Evolutionary conservation across 805 yeast genomes (phyloP).

Genomic region (Candida easanensis): DNA sequence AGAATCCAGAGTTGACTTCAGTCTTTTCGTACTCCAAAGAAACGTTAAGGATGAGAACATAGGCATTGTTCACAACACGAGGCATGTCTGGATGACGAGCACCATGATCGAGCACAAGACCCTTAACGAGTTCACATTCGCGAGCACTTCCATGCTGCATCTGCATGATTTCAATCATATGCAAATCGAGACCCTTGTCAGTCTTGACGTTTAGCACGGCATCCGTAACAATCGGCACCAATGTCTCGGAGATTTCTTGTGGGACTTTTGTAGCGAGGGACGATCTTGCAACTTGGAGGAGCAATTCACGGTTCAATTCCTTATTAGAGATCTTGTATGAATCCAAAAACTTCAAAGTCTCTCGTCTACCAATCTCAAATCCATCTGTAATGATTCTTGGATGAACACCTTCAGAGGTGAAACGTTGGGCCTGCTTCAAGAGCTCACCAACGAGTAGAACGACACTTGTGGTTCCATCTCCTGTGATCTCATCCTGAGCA

Average conservation of each 20-base stretch:
- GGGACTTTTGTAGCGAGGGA: constrained; percentile 86
- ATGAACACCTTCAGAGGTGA: constrained; percentile 89
- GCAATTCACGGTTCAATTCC: constrained; percentile 76
- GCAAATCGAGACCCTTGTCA: constrained; percentile 69
- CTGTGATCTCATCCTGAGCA: constrained; percentile 99
- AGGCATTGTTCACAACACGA: constrained; percentile 75
- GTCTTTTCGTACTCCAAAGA: constrained; percentile 96
- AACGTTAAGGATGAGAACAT: constrained; percentile 84
- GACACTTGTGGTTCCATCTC: constrained; percentile 98
- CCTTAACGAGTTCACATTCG: constrained; percentile 79
- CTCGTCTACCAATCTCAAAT: constrained; percentile 83
- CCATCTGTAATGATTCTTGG: constrained; percentile 95
- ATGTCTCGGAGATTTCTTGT: constrained; percentile 68
- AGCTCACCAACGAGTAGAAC: constrained; percentile 92
- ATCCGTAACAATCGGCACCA: constrained; percentile 94
- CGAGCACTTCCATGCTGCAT: constrained; percentile 92
- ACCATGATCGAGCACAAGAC: constrained; percentile 95
- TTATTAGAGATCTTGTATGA: constrained; percentile 49
- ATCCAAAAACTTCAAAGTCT: constrained; percentile 67
- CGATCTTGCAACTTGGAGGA: constrained; percentile 88
- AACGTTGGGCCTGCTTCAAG: constrained; percentile 91
- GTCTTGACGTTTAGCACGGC: constrained; percentile 81
- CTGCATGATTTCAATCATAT: constrained; percentile 97
- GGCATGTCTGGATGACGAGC: constrained; percentile 99
- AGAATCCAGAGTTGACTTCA: constrained; percentile 95